These are phyloP conservation scores for Quercus dentata DNA, from an alignment of 306 rosid species.

Conservation along the genomic window DNA sequence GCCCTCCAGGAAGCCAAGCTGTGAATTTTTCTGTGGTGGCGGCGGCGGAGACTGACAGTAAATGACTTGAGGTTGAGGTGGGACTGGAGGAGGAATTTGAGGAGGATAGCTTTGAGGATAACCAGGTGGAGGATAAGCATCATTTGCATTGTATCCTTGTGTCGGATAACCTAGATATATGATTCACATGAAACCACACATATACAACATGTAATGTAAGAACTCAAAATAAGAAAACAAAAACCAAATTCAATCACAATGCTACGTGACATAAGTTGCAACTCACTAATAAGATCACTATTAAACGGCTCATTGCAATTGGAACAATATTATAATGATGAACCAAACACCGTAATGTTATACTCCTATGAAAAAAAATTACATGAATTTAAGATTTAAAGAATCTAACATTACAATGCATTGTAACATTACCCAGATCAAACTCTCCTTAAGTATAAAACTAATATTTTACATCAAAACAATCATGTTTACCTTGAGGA, in stretches of 20 bases:
- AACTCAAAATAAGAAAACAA: not conserved
- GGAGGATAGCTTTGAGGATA: constrained; percentile 3
- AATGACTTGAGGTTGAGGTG: constrained; percentile 15
- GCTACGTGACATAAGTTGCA: not conserved
- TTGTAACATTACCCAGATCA: no score
- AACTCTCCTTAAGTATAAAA: no score
- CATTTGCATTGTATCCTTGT: not conserved
- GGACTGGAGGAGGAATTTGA: not conserved
- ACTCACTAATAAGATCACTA: no score
- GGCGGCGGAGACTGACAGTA: not conserved
- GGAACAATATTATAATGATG: no score
- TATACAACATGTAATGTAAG: not conserved
- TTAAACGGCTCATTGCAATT: no score
- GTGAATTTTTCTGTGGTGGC: not conserved
- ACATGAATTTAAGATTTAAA: no score
- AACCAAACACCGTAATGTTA: no score
- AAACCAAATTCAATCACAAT: not conserved
- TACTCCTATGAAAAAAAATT: no score
- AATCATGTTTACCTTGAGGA: constrained; percentile 9
- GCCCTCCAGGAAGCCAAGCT: constrained; percentile 2
- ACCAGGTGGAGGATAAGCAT: not conserved
- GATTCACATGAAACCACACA: not conserved
- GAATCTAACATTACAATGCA: no score
- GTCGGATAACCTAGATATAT: not conserved
- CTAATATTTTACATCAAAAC: not conserved